Evolutionary conservation across 139 green algal genomes (phyloP), one percentile per base, ranked within the genome.

Genomic region (Astrephomene gubernaculifera): DNA sequence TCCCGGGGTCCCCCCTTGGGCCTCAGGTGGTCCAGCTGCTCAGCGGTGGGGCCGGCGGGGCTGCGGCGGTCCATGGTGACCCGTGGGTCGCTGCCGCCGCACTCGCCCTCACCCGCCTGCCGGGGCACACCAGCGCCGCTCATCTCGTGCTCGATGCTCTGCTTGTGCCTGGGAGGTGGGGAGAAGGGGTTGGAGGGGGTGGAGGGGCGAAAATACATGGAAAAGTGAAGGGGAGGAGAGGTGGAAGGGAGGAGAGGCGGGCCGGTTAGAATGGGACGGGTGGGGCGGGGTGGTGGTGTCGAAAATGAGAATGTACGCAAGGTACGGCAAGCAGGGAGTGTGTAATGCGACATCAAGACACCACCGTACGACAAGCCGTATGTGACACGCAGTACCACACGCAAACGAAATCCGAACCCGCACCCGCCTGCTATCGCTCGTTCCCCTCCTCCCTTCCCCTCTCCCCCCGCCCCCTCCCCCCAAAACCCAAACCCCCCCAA

Each of bases 11-110:
- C 17, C 57, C 71, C 45, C 71, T n/a, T 67, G 45, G 74, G 53
- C 43, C 74, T 36, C 74, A 71, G 36, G 57, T 54, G 54, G 39
- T 82, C 74, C 74, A 82, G 53, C 7, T 57, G 45, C 45, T 80
- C 71, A 1, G 71, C 71, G 4, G 31, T 65, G 33, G 45, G 45
- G 31, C 71, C 71, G 14, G 31, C 71, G n/a, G 71, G 71, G 49
- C 71, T 80, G 71, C 71, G 71, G 22, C 75, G 38, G 57, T 69
- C 39, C 54, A 69, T 82, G 29, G 12, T 27, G 44, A 9, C 33
- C 14, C 8, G 35, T 21, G 54, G 54, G 27, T n/a, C n/a, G n/a
- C n/a, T n/a, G n/a, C n/a, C n/a, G n/a, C n/a, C n/a, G n/a, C n/a
- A n/a, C n/a, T n/a, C n/a, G n/a, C 38, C 57, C 7, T 71, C 54